Percentiles rank a stretch among this genome's conserved stretches.
Conservation (phyloP, 2,329 filamentous ascomycete genomes). For the Aspergillaceae sp. region DNA sequence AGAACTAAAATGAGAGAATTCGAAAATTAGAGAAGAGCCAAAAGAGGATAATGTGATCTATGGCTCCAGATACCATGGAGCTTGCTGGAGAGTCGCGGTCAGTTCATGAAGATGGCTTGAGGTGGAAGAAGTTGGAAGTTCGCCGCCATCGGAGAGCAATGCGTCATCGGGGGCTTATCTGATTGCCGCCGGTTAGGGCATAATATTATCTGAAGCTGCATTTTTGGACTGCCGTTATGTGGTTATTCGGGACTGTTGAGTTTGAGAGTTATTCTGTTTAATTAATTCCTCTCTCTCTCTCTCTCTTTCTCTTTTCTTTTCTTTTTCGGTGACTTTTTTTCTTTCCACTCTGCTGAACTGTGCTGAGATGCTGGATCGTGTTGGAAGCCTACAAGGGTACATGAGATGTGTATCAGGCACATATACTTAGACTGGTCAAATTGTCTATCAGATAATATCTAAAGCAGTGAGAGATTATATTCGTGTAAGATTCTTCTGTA, state of each 20-base stretch:
- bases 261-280: background rate
- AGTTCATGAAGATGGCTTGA: background rate
- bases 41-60: background rate
- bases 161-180: slow-evolving; percentile 15
- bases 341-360: too few species aligned
- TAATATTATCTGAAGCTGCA: background rate
- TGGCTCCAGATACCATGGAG: background rate
- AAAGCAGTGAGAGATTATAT: too few species aligned
- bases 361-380: too few species aligned
- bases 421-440: too few species aligned
- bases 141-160: slow-evolving; percentile 10
- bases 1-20: too few species aligned
- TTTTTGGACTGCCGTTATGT: background rate
- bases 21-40: too few species aligned
- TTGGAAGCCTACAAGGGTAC: too few species aligned
- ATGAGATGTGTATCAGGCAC: too few species aligned
- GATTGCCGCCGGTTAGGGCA: background rate
- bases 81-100: background rate
- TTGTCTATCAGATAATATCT: too few species aligned
- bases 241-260: too few species aligned
- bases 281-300: background rate
- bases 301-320: background rate
- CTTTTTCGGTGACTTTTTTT: too few species aligned
- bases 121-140: slow-evolving; percentile 5
- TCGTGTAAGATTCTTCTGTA: too few species aligned